These are phyloP conservation scores for Cladophialophora immunda DNA, from an alignment of 2,329 filamentous ascomycete species.

Conservation along the genomic window DNA sequence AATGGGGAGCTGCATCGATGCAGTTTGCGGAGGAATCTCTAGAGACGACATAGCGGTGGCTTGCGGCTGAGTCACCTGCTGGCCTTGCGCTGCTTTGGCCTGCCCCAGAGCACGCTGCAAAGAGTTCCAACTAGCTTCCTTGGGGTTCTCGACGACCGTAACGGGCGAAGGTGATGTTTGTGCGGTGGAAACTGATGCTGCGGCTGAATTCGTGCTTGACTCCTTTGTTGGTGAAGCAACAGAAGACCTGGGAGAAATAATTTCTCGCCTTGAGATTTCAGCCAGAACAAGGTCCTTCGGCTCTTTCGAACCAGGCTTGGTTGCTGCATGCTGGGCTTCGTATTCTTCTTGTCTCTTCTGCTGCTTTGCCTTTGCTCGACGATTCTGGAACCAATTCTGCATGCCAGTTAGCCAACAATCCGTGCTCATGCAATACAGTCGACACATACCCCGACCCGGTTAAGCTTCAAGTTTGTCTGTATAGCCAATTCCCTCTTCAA, in stretches of 20 bases:
- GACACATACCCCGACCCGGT: conserved; percentile 55
- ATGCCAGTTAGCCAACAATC: conserved; percentile 28
- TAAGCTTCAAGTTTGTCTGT: conserved; percentile 58
- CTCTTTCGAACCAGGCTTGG: conserved; percentile 22
- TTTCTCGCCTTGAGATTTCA: conserved; percentile 41
- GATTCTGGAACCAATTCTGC: conserved; percentile 64
- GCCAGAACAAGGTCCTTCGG: conserved; percentile 8
- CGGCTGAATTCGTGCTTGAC: conserved; percentile 42
- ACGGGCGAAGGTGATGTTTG: conserved; percentile 22
- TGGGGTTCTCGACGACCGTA: conserved; percentile 44
- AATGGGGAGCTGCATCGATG: conserved; percentile 31
- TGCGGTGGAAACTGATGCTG: neutral
- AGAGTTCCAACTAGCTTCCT: conserved; percentile 55
- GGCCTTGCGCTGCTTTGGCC: conserved; percentile 50
- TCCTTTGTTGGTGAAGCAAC: conserved; percentile 45
- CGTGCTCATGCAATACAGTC: neutral
- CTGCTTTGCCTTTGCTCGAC: conserved; percentile 61
- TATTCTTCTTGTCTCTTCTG: conserved; percentile 60
- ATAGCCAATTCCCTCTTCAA: conserved; percentile 59
- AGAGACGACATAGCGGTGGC: conserved; percentile 28
- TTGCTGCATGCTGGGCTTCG: conserved; percentile 42
- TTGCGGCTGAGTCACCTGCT: conserved; percentile 31
- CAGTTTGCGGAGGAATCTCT: conserved; percentile 32
- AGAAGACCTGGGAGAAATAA: conserved; percentile 41
- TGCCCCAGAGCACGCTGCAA: conserved; percentile 54